These are phyloP conservation scores for Cercospora citrullina DNA, from an alignment of 2,329 filamentous ascomycete species.

Conservation along the genomic window DNA sequence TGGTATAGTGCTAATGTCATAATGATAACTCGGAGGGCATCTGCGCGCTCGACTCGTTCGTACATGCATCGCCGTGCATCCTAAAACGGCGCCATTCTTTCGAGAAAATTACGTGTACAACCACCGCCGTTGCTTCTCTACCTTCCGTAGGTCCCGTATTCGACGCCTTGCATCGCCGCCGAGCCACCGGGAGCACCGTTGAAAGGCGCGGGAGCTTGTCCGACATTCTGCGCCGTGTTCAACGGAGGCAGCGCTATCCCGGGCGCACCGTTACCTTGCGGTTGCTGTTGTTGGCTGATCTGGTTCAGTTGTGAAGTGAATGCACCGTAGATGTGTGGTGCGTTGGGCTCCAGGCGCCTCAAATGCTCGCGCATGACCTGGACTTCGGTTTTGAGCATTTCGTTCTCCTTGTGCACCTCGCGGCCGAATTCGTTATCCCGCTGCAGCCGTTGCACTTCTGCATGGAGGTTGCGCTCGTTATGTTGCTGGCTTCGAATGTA, in stretches of 20 bases:
- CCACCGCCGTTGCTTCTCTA: slow-evolving; percentile 7
- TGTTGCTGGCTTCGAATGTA: slow-evolving; percentile 47
- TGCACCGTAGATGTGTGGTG: slow-evolving; percentile 50
- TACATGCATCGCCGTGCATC: slow-evolving; percentile 4
- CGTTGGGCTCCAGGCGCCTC: slow-evolving; percentile 48
- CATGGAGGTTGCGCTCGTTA: slow-evolving; percentile 42
- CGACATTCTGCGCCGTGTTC: slow-evolving; percentile 27
- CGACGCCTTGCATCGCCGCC: slow-evolving; percentile 52
- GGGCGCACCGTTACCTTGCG: slow-evolving; percentile 35
- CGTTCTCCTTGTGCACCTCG: slow-evolving; percentile 49
- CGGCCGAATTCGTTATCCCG: slow-evolving; percentile 47
- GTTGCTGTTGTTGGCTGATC: slow-evolving; percentile 31
- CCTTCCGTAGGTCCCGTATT: slow-evolving; percentile 40
- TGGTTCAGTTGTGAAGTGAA: slow-evolving; percentile 48
- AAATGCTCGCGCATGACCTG: slow-evolving; percentile 49
- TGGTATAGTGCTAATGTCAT: slow-evolving; percentile 29
- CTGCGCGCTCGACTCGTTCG: not conserved
- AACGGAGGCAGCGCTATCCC: slow-evolving; percentile 42
- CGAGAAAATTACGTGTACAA: not conserved
- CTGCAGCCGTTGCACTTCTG: slow-evolving; percentile 46
- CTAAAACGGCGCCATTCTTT: slow-evolving; percentile 6
- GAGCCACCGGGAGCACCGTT: slow-evolving; percentile 35
- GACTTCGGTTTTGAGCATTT: slow-evolving; percentile 50
- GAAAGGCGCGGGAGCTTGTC: slow-evolving; percentile 31
- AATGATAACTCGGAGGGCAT: slow-evolving; percentile 7